Evolutionary conservation across 2,329 filamentous ascomycete species (phyloP).

Genomic region (Geosmithia morbida): DNA sequence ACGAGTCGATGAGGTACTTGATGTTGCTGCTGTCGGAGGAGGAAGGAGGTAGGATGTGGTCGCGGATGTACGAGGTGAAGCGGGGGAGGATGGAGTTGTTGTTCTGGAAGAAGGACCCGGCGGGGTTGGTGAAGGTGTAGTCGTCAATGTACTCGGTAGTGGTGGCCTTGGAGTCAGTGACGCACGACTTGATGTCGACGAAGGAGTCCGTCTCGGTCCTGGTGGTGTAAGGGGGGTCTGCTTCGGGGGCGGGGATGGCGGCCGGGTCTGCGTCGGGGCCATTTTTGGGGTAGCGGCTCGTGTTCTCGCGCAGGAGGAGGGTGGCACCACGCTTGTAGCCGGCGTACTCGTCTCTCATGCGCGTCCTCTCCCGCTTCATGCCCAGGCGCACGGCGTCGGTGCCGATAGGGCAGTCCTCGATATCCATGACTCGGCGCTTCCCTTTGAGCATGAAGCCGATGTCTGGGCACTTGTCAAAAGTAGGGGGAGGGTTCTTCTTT

Average conservation of each 20-base stretch:
- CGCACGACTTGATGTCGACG: conserved; percentile 72
- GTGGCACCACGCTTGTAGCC: conserved; percentile 75
- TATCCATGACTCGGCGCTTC: conserved; percentile 68
- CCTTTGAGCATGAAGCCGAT: conserved; percentile 89
- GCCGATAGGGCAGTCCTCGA: conserved; percentile 93
- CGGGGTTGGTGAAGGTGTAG: conserved; percentile 80
- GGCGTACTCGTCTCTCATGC: conserved; percentile 54
- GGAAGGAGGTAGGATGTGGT: conserved; percentile 50
- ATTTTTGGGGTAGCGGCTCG: conserved; percentile 47
- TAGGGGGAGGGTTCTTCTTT: conserved; percentile 23
- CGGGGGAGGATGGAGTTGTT: conserved; percentile 91
- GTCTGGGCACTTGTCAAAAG: conserved; percentile 51
- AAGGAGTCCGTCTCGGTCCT: conserved; percentile 38
- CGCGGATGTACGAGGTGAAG: conserved; percentile 79
- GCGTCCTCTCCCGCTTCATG: conserved; percentile 62
- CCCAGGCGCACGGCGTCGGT: conserved; percentile 74
- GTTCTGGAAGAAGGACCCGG: conserved; percentile 96
- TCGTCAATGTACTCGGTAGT: conserved; percentile 79
- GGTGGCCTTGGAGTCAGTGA: conserved; percentile 71
- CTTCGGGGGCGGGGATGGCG: conserved; percentile 1
- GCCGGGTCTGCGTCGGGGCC: conserved; percentile 16
- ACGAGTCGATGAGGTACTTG: conserved; percentile 89
- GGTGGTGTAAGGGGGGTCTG: conserved; percentile 17
- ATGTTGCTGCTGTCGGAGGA: conserved; percentile 21
- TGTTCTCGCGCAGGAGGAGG: conserved; percentile 77